Evolutionary conservation across 257 asterid species (phyloP), one percentile per base, ranked within the genome.

Genomic region (Linaria vulgaris): DNA sequence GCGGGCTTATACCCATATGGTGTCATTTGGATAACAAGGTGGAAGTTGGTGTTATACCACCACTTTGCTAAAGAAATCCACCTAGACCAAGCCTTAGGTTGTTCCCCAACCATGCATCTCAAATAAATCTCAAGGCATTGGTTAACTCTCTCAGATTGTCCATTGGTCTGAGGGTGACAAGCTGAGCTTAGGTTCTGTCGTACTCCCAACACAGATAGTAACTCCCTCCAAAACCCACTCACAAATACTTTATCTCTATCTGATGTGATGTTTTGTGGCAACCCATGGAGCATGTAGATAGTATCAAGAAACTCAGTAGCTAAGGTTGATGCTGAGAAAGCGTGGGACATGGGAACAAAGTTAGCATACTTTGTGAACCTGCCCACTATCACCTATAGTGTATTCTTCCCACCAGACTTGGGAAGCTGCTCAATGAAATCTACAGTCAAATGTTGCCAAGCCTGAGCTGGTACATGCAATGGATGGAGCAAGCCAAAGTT

Each of bases 341-440:
- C 61, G 10, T 48, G 56, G 1, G 20, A 0, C 0, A 54, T 2
- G 0, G 22, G 0, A 0, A 71, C 9, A 23, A 64, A 71, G 8
- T 71, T 67, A 0, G 57, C 27, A 19, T 30, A n/a, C n/a, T n/a
- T n/a, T n/a, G n/a, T n/a, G n/a, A n/a, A n/a, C n/a, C n/a, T n/a
- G n/a, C n/a, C n/a, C n/a, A n/a, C n/a, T n/a, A n/a, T n/a, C n/a
- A n/a, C n/a, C n/a, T n/a, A n/a, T n/a, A n/a, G n/a, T n/a, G n/a
- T n/a, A n/a, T n/a, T n/a, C n/a, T n/a, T n/a, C n/a, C n/a, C n/a
- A n/a, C n/a, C n/a, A n/a, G n/a, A 71, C 7, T 57, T 65, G 0
- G 73, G 63, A 4, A 68, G 4, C 0, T 46, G 49, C n/a, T 56
- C 63, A 4, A 68, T 39, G 12, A 68, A 68, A 45, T 73, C 58